These are phyloP conservation scores for Collybia sp. DNA, from an alignment of 768 basidiomycete species.

Conservation along the genomic window DNA sequence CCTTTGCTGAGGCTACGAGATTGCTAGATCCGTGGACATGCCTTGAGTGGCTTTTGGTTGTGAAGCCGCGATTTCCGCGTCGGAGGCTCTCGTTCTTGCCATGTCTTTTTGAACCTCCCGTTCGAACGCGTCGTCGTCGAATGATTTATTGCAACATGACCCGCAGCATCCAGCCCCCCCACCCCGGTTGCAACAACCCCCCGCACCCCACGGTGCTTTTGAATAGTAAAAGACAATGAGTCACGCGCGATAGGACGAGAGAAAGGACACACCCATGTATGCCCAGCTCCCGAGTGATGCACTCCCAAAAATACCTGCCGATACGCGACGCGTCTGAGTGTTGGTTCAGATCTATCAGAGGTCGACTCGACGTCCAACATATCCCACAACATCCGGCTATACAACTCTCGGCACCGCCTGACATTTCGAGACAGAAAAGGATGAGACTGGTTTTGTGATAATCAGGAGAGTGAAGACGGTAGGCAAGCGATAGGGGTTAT, in stretches of 20 bases:
- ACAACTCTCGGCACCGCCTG: not conserved
- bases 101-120: conserved; percentile 29
- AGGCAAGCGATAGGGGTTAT: no score
- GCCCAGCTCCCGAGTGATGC: conserved; percentile 1
- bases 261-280: not conserved
- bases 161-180: conserved; percentile 38
- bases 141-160: conserved; percentile 35
- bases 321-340: not conserved
- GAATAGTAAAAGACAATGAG: not conserved
- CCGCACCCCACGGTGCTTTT: conserved; percentile 24
- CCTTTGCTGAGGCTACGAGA: no score
- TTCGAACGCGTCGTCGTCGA: conserved; percentile 42
- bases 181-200: conserved; percentile 24
- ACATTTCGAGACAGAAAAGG: not conserved
- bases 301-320: conserved; percentile 4
- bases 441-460: not conserved
- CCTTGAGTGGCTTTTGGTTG: conserved; percentile 18
- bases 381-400: not conserved
- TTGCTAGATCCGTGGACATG: conserved; percentile 13
- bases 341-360: not conserved
- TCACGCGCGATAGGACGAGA: no score
- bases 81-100: conserved; percentile 29
- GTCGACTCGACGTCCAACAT: not conserved
- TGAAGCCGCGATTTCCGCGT: conserved; percentile 11
- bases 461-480: not conserved